phyloP scores from a whole-genome alignment of 805 yeast genomes.

The Sugiyamaella marilandica region DNA sequence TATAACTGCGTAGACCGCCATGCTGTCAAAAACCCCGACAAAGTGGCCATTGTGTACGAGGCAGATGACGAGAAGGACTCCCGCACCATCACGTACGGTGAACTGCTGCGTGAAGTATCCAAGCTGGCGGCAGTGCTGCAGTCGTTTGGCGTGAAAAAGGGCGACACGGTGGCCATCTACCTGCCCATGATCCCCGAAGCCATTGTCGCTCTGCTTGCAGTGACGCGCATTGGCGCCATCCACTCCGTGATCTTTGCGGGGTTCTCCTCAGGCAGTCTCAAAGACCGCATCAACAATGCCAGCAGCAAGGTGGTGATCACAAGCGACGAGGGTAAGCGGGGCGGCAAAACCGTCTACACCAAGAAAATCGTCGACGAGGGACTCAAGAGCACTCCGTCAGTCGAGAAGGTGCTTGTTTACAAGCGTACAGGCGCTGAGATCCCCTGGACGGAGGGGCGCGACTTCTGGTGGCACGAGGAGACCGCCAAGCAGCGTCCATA shows the following conservation, averaged over 20 bases:
- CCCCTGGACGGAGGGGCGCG: constrained; percentile 74
- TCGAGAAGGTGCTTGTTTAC: constrained; percentile 79
- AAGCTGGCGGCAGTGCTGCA: constrained; percentile 80
- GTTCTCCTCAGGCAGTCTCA: constrained; percentile 86
- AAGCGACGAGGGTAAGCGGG: constrained; percentile 92
- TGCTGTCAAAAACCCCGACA: constrained; percentile 81
- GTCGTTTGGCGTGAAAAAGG: constrained; percentile 83
- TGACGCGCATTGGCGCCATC: constrained; percentile 89
- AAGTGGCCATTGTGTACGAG: constrained; percentile 69
- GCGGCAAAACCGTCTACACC: constrained; percentile 88
- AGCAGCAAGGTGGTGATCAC: constrained; percentile 82
- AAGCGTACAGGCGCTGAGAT: constrained; percentile 79
- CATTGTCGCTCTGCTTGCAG: constrained; percentile 86
- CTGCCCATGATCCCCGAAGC: constrained; percentile 99
- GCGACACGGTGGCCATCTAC: constrained; percentile 95
- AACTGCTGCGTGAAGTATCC: constrained; percentile 77
- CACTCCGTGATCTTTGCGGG: constrained; percentile 98
- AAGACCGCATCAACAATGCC: constrained; percentile 87
- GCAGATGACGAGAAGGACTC: constrained; percentile 85
- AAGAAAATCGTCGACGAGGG: constrained; percentile 96
- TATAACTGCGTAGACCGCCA: constrained; percentile 95
- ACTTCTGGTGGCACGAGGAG: constrained; percentile 95
- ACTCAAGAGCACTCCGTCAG: constrained; percentile 60
- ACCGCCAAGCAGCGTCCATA: constrained; percentile 74
- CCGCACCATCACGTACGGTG: constrained; percentile 73